A percentile compares a stretch with the other conserved stretches of the same genome.
These are phyloP conservation scores for Sugiyamaella paludigena DNA, from an alignment of 1,139 yeast species.

Conservation along the genomic window DNA sequence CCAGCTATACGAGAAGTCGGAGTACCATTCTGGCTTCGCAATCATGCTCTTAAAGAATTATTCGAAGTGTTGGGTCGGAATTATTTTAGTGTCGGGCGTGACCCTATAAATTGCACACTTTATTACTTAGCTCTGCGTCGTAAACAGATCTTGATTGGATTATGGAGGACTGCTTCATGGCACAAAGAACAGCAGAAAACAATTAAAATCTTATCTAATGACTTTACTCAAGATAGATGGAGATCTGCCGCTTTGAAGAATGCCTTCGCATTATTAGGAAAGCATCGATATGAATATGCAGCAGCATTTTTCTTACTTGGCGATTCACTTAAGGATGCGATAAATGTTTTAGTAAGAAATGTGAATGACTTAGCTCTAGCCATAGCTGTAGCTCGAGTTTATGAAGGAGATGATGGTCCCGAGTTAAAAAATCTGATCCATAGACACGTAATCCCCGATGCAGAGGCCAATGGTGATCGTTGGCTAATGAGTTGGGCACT, in stretches of 20 bases:
- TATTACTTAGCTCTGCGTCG: constrained; percentile 75
- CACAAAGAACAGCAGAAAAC: constrained; percentile 83
- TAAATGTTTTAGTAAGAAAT: constrained; percentile 66
- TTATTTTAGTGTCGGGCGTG: constrained; percentile 46
- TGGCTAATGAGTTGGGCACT: constrained; percentile 84
- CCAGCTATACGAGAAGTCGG: constrained; percentile 58
- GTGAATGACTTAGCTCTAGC: constrained; percentile 70
- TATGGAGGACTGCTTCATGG: constrained; percentile 77
- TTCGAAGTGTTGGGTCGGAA: constrained; percentile 70
- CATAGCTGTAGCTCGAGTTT: constrained; percentile 73
- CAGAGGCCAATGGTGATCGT: constrained; percentile 63
- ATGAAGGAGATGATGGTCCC: constrained; percentile 55
- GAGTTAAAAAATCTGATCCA: constrained; percentile 52
- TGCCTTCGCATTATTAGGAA: constrained; percentile 86
- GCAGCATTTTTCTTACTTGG: constrained; percentile 89
- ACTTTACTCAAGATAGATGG: constrained; percentile 76
- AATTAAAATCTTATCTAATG: constrained; percentile 69
- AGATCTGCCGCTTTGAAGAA: constrained; percentile 84
- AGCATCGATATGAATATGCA: constrained; percentile 82
- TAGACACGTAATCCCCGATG: constrained; percentile 54
- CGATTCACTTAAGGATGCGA: constrained; percentile 71
- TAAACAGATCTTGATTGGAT: constrained; percentile 70
- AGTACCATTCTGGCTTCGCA: constrained; percentile 68
- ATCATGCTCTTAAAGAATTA: constrained; percentile 48
- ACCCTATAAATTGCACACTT: constrained; percentile 72